Base-by-base conservation (phyloP, 805 yeast genomes). In the Candida schatavii region DNA sequence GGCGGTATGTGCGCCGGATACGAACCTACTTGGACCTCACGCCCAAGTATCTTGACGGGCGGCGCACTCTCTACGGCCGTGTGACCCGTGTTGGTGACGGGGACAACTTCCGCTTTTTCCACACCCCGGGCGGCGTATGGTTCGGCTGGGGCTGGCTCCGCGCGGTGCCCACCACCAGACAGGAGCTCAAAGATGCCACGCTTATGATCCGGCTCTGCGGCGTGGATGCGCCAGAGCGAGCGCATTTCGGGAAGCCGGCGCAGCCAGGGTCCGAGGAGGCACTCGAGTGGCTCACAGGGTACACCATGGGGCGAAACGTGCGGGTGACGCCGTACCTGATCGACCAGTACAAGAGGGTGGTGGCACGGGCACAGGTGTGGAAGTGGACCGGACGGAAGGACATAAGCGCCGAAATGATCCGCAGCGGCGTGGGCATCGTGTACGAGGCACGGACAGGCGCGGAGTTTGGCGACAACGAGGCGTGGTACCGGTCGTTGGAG, bases 61-160 rank as follows among this genome's bases (percentile, higher is more conserved):
- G 54, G 14, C 53, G 56, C 3, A 47, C 48, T 19, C 50, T 70
- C 11, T 62, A 61, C 43, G 98, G 98, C 0, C 73, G 73, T 46
- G 97, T 90, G 3, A 85, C 96, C 0, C 71, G 93, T 2, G 98
- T 90, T 0, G 97, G 97, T 0, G 98, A 90, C 61, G 97, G 96
- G 13, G 99, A 93, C 59, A 91, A 91, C 60, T 91, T 93, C 63
- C 85, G 90, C 45, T 78, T 93, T 48, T 93, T 73, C 56, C 99
- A 93, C 59, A 81, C 95, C 0, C 99, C 99, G 0, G 98, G 98
- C 3, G 98, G 99, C 0, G 46, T 73, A 0, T 53, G 82, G 1
- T 78, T 84, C 2, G 99, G 99, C 0, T 93, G 99, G 99, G 90
- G 95, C 10, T 87, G 96, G 96, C 56, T 87, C 19, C 67, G 99